Evolutionary conservation across 2,329 filamentous ascomycete species (phyloP).

Genomic region (Nigrospora oryzae): DNA sequence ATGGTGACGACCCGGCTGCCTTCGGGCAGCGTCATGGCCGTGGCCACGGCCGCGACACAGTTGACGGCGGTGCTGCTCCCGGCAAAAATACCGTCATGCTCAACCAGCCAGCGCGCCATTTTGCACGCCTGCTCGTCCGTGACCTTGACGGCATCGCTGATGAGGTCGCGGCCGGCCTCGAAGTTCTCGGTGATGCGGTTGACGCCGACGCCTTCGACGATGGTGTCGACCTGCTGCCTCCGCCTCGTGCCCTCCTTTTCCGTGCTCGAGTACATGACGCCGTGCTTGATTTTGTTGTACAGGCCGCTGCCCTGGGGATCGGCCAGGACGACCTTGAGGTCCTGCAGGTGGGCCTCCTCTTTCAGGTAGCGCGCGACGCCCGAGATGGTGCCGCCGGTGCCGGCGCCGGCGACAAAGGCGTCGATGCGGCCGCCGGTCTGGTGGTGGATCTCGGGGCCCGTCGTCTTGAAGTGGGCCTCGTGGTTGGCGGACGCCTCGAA

Average conservation of each 20-base stretch:
- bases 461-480: constrained; percentile 71
- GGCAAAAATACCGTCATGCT: constrained; percentile 89
- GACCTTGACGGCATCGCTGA: constrained; percentile 86
- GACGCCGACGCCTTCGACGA: constrained; percentile 93
- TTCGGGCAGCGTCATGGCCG: constrained; percentile 53
- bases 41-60: constrained; percentile 69
- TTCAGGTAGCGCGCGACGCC: constrained; percentile 82
- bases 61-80: constrained; percentile 97
- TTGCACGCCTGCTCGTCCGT: constrained; percentile 79
- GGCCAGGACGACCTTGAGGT: constrained; percentile 69
- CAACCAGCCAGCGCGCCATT: constrained; percentile 96
- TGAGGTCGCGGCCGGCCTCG: constrained; percentile 72
- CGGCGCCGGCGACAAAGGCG: constrained; percentile 88
- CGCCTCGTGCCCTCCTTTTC: constrained; percentile 87
- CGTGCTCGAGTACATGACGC: constrained; percentile 88
- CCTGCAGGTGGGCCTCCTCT: constrained; percentile 48
- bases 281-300: constrained; percentile 84
- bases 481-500: constrained; percentile 91
- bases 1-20: constrained; percentile 69
- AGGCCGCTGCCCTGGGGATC: constrained; percentile 92
- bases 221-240: constrained; percentile 85
- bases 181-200: constrained; percentile 94
- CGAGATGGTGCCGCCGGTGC: constrained; percentile 88
- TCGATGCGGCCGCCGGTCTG: constrained; percentile 71
- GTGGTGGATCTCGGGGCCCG: constrained; percentile 79